phyloP scores from a whole-genome alignment of 2,329 filamentous ascomycete species.

The Drechslerella dactyloides region DNA sequence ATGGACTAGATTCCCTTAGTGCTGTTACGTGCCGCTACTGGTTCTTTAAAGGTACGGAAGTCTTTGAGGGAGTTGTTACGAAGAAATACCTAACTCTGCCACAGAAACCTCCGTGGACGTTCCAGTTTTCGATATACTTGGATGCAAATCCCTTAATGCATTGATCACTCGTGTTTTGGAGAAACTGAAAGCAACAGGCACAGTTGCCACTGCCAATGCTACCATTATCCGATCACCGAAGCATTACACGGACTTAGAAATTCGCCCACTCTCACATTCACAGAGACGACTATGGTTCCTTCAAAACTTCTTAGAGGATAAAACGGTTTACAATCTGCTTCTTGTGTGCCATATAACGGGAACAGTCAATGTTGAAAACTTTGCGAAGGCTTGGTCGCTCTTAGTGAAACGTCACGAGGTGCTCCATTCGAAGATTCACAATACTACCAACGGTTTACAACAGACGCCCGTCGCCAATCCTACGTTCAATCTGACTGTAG shows the following conservation, averaged over 20 bases:
- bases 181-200: constrained; percentile 46
- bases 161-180: constrained; percentile 52
- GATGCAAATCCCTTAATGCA: constrained; percentile 52
- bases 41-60: constrained; percentile 52
- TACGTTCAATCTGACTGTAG: constrained; percentile 19
- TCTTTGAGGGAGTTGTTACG: constrained; percentile 54
- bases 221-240: constrained; percentile 18
- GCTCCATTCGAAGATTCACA: constrained; percentile 50
- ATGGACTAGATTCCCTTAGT: constrained; percentile 23
- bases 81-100: constrained; percentile 54
- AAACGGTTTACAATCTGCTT: constrained; percentile 52
- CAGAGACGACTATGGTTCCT: constrained; percentile 54
- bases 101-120: constrained; percentile 54
- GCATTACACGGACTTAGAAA: constrained; percentile 18
- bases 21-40: constrained; percentile 34
- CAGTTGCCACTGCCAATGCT: constrained; percentile 9
- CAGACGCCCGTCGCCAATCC: constrained; percentile 21
- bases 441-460: constrained; percentile 8
- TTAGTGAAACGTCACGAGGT: constrained; percentile 51
- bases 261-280: constrained; percentile 54
- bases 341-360: constrained; percentile 50
- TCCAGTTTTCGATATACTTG: constrained; percentile 54
- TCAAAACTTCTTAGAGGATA: constrained; percentile 54
- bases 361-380: constrained; percentile 30
- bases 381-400: constrained; percentile 48